Evolutionary conservation across 2,329 filamentous ascomycete genomes (phyloP), one percentile per base, ranked within the genome.

Genomic region (Phyllosticta capitalensis): DNA sequence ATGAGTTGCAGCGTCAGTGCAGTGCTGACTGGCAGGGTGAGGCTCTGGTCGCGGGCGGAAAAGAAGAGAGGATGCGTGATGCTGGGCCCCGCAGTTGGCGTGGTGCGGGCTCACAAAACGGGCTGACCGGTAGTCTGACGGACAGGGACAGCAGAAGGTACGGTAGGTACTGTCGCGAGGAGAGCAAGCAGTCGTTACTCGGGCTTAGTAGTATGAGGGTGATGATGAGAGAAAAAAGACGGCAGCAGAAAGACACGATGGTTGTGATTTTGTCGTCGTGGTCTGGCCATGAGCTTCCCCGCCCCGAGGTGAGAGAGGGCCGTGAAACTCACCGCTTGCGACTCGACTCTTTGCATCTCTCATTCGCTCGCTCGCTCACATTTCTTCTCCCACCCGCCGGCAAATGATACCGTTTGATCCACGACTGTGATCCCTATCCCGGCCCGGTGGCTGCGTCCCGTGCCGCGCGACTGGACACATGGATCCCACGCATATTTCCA

Each of bases 1-100:
- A 52, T 50, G 50, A 52, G 38, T 59, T 52, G 54, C 53, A 59
- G 51, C 52, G 56, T 54, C 56, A 57, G 52, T 59, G 56, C 56
- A 45, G 22, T 19, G 26, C 52, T 48, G 48, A 26, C 49, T 51
- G 48, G 45, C 30, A 58, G 51, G 56, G 49, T 58, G 56, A 51
- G 56, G 56, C 56, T 59, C 52, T 59, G 38, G 38, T 19, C 19
- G 20, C 12, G 50, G 20, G 50, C 20, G 20, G 50, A 21, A 21
- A 26, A 30, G 51, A 54, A 48, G 45, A 54, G 51, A 54, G 33
- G 24, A 56, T 22, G 24, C 49, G 22, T 28, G 49, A 33, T 26
- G 55, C 28, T 57, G 55, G 55, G 50, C n/a, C 24, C 45, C 38
- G 48, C 55, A 26, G 14, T 19, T 45, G 24, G 48, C 17, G 24